phyloP scores from a whole-genome alignment of 768 basidiomycete genomes.

The Megacollybia marginata region DNA sequence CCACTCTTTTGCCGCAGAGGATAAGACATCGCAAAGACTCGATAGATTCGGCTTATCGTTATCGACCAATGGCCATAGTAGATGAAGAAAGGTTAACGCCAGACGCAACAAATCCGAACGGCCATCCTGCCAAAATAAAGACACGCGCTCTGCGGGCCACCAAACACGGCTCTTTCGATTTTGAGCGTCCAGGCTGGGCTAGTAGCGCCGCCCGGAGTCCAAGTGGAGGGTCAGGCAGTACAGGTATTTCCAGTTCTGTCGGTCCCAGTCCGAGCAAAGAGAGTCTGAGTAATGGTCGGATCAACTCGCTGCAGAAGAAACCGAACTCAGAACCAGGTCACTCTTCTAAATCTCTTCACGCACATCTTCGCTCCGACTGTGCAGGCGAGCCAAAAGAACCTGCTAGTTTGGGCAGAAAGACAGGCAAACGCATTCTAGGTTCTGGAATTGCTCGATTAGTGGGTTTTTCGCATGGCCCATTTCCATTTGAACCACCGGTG shows the following conservation, averaged over 20 bases:
- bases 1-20: conserved; percentile 3
- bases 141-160: conserved; percentile 26
- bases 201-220: conserved; percentile 11
- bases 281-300: conserved; percentile 5
- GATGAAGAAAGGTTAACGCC: conserved; percentile 27
- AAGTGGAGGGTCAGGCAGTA: conserved; percentile 5
- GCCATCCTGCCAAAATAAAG: conserved; percentile 3
- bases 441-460: conserved; percentile 25
- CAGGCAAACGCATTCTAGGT: conserved; percentile 30
- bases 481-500: conserved; percentile 64
- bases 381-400: conserved; percentile 35
- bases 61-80: conserved; percentile 28
- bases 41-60: conserved; percentile 29
- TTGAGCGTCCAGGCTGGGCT: conserved; percentile 57
- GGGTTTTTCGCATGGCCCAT: conserved; percentile 46
- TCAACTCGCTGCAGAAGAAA: neutral
- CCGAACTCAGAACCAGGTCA: neutral
- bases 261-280: conserved; percentile 21
- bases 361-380: conserved; percentile 28
- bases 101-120: conserved; percentile 18
- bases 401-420: conserved; percentile 44
- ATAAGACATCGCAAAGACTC: conserved; percentile 19
- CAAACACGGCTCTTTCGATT: conserved; percentile 72
- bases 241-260: neutral
- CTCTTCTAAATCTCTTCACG: neutral